phyloP scores from a whole-genome alignment of 768 basidiomycete species.

The Rhodotorula toruloides region DNA sequence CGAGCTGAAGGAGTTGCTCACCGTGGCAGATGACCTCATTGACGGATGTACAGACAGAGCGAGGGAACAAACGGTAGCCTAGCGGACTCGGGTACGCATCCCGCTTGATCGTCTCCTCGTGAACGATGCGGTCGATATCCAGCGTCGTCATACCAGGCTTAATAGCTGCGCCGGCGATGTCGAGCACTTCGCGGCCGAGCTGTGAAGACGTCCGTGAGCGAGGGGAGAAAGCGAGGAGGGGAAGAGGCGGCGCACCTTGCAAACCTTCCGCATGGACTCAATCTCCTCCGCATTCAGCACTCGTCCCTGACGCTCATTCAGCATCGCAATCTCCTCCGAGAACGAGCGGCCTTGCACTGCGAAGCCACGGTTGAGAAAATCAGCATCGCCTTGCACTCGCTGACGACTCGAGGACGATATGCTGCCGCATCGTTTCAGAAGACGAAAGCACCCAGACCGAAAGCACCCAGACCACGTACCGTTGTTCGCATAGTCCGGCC shows the following conservation, averaged over 20 bases:
- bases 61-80: constrained; percentile 84
- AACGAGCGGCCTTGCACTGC: constrained; percentile 36
- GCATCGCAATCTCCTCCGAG: constrained; percentile 23
- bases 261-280: constrained; percentile 80
- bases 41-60: constrained; percentile 89
- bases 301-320: constrained; percentile 55
- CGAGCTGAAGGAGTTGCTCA: not conserved
- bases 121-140: constrained; percentile 87
- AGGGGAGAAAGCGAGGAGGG: constrained; percentile 16
- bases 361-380: not conserved
- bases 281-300: constrained; percentile 65
- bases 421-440: too few relatives aligned
- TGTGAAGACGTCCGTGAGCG: constrained; percentile 45
- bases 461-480: constrained; percentile 52
- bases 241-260: constrained; percentile 57
- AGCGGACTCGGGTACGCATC: constrained; percentile 90
- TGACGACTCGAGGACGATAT: too few relatives aligned
- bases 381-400: not conserved
- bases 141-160: constrained; percentile 93
- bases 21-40: constrained; percentile 98
- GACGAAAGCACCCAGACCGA: constrained; percentile 46
- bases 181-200: constrained; percentile 88
- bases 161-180: constrained; percentile 77
- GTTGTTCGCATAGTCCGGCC: constrained; percentile 80
- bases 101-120: constrained; percentile 81